phyloP scores from a whole-genome alignment of 306 rosid species.

The Lathyrus tuberosus region DNA sequence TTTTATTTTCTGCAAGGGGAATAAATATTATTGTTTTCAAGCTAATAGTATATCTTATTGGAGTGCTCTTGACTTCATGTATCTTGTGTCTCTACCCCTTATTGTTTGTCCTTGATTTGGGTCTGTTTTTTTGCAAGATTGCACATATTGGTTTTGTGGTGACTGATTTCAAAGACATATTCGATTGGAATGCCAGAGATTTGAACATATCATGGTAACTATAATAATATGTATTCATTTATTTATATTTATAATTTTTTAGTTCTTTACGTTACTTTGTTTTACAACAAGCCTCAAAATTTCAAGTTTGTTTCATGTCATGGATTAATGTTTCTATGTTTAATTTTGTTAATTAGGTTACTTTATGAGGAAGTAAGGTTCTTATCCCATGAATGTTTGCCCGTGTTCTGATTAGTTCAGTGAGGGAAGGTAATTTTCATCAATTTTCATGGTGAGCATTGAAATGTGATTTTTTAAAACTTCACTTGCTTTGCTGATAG shows the following conservation, averaged over 20 bases:
- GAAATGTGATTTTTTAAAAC: neutral
- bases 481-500: neutral
- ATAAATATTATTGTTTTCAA: neutral
- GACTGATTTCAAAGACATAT: conserved; percentile 13
- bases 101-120: conserved; percentile 18
- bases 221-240: neutral
- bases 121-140: conserved; percentile 26
- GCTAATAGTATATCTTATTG: neutral
- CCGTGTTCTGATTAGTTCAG: conserved; percentile 8
- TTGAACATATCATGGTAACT: conserved; percentile 19
- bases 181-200: conserved; percentile 28
- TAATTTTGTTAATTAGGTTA: conserved; percentile 30
- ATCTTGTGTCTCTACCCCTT: neutral
- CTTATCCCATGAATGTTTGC: conserved; percentile 5
- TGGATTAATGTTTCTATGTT: conserved; percentile 14
- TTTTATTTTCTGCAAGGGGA: neutral
- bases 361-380: neutral
- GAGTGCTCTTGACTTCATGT: neutral
- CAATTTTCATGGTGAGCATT: neutral
- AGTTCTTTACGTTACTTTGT: neutral
- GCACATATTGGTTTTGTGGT: conserved; percentile 2
- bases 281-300: conserved; percentile 4
- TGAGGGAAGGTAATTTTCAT: too few species aligned
- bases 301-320: conserved; percentile 22
- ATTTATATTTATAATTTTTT: too few species aligned